phyloP scores from a whole-genome alignment of 1,139 yeast species.

The Yamadazyma diddensiae region DNA sequence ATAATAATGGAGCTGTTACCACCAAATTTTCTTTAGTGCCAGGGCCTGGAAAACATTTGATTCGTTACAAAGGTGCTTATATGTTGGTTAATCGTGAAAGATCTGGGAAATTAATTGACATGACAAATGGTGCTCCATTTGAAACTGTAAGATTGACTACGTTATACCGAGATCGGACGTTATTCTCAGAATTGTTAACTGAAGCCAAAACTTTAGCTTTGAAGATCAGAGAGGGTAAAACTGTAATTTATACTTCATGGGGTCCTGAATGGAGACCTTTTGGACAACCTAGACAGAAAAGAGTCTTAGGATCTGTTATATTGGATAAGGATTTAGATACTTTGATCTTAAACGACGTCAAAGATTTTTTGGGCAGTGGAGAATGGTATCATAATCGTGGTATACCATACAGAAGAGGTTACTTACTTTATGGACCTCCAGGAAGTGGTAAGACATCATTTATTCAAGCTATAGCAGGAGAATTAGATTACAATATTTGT shows the following conservation, averaged over 20 bases:
- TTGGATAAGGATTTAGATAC: slow-evolving; percentile 75
- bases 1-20: slow-evolving; percentile 86
- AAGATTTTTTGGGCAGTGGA: slow-evolving; percentile 75
- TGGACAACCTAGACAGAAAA: slow-evolving; percentile 90
- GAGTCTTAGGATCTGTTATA: slow-evolving; percentile 82
- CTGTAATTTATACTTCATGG: slow-evolving; percentile 91
- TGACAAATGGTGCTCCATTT: slow-evolving; percentile 90
- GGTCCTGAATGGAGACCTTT: slow-evolving; percentile 99
- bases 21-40: slow-evolving; percentile 94
- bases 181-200: slow-evolving; percentile 68
- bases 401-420: slow-evolving; percentile 95
- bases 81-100: slow-evolving; percentile 88
- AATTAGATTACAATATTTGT: slow-evolving; percentile 92
- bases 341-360: slow-evolving; percentile 63
- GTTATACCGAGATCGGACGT: slow-evolving; percentile 70
- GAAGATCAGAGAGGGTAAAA: slow-evolving; percentile 84
- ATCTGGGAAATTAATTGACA: slow-evolving; percentile 82
- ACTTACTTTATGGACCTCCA: slow-evolving; percentile 93
- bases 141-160: slow-evolving; percentile 94
- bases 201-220: slow-evolving; percentile 88
- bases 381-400: slow-evolving; percentile 95
- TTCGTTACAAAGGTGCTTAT: slow-evolving; percentile 81
- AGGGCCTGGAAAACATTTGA: slow-evolving; percentile 93
- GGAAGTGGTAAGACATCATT: slow-evolving; percentile 97
- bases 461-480: slow-evolving; percentile 96